Base-by-base conservation (phyloP, 139 green algal genomes). In the Chlamydomonas sphaeroides region DNA sequence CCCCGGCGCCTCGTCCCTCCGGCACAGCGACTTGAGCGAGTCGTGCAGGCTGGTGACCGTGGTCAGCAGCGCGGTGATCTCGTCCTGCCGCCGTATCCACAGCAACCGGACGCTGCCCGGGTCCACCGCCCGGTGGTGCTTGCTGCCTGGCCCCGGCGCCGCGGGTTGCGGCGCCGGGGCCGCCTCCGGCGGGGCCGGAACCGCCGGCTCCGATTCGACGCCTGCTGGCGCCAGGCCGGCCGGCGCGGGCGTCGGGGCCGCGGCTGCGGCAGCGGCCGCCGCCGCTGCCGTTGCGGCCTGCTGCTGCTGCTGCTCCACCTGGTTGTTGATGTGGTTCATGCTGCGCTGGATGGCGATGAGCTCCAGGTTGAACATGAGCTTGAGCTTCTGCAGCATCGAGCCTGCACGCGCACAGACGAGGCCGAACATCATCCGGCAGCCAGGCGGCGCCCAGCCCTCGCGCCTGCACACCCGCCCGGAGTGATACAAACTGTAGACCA, bases 361-460 rank as follows among this genome's bases (percentile, higher is more conserved):
- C 80, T 90, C 86, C 11, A 90, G 76, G 81, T 90, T 90, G 49
- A 90, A 85, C 81, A 90, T 90, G 3, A 90, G 76, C 81, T 87
- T 90, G 20, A 90, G 69, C 70, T 90, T 90, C 77, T 90, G 86
- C 10, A 90, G 81, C 86, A 90, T 87, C 32, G 86, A 84, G 11
- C 49, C 85, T 89, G 80, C 36, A 57, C 20, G 62, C 10, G 45
- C 8, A 30, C 14, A 76, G 20, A 17, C 65, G 3, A 25, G n/a
- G n/a, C n/a, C n/a, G n/a, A 39, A 41, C 61, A 67, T 8, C 61
- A 67, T n/a, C 23, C 20, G 8, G 20, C 57, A 28, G 23, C 23
- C 7, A 28, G 20, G 57, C n/a, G n/a, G n/a, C n/a, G n/a, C n/a
- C n/a, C n/a, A n/a, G n/a, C n/a, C n/a, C n/a, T n/a, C n/a, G n/a